A percentile compares a stretch with the other conserved stretches of the same genome.
These are phyloP conservation scores for Russula sp. DNA, from an alignment of 768 basidiomycete species.

Conservation along the genomic window DNA sequence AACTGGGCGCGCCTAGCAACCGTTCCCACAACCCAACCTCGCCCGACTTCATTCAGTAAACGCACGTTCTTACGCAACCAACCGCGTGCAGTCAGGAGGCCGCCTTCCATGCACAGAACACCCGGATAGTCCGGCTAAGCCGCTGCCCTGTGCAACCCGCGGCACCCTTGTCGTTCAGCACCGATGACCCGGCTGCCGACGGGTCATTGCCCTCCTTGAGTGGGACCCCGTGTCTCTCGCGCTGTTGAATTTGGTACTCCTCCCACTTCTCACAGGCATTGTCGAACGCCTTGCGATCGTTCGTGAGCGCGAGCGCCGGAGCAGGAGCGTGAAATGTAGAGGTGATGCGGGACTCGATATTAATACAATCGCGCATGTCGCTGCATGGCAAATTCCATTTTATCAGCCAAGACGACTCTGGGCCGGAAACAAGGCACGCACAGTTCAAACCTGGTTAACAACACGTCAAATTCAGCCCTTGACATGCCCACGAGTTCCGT, in stretches of 20 bases:
- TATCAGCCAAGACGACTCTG: neutral
- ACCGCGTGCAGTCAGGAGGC: slow-evolving; percentile 14
- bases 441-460: slow-evolving; percentile 54
- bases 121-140: slow-evolving; percentile 46
- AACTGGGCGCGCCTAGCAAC: slow-evolving; percentile 11
- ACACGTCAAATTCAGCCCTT: slow-evolving; percentile 53
- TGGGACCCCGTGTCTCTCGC: slow-evolving; percentile 15
- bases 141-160: slow-evolving; percentile 25
- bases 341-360: slow-evolving; percentile 37
- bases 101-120: slow-evolving; percentile 54
- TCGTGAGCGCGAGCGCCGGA: slow-evolving; percentile 34
- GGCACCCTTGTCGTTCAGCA: slow-evolving; percentile 3
- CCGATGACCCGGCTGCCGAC: neutral
- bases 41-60: neutral
- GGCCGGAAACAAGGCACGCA: slow-evolving; percentile 31
- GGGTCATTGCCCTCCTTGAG: slow-evolving; percentile 2
- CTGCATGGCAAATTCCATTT: slow-evolving; percentile 28
- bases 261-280: slow-evolving; percentile 52
- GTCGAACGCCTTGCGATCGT: slow-evolving; percentile 50
- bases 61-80: slow-evolving; percentile 4
- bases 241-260: slow-evolving; percentile 36
- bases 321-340: slow-evolving; percentile 45
- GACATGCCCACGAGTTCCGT: slow-evolving; percentile 41
- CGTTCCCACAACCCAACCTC: slow-evolving; percentile 7
- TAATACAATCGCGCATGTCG: slow-evolving; percentile 59